Conservation (phyloP, 768 basidiomycete species). For the Trametes cubensis region DNA sequence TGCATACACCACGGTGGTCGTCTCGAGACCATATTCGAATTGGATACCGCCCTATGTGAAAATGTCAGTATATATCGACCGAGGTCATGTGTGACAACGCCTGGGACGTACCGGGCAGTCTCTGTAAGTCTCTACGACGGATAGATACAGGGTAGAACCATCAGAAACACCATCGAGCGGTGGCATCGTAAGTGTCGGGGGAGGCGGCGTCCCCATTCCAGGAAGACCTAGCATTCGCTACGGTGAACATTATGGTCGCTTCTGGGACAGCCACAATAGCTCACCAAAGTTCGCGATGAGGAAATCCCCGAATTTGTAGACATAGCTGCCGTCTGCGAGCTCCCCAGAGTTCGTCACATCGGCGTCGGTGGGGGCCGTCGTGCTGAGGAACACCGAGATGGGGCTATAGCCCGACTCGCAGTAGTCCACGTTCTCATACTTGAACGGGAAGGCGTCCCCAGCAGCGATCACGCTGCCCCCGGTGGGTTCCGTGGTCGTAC, state of each 20-base stretch:
- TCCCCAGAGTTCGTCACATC: conserved; percentile 19
- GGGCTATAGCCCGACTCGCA: conserved; percentile 28
- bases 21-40: conserved; percentile 25
- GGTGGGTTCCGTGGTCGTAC: conserved; percentile 18
- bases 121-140: conserved; percentile 25
- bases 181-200: conserved; percentile 19
- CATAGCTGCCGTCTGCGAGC: conserved; percentile 22
- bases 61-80: too few relatives aligned
- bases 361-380: conserved; percentile 8
- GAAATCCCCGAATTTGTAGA: conserved; percentile 26
- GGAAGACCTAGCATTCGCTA: conserved; percentile 20
- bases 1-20: conserved; percentile 18
- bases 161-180: conserved; percentile 7
- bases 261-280: not conserved
- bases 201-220: conserved; percentile 21
- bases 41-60: conserved; percentile 11
- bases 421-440: conserved; percentile 21
- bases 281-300: conserved; percentile 28
- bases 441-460: conserved; percentile 22
- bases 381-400: conserved; percentile 24
- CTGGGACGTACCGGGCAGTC: conserved; percentile 25
- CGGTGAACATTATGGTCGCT: too few relatives aligned
- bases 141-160: conserved; percentile 19
- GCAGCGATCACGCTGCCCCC: conserved; percentile 16
- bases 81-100: too few relatives aligned